Evolutionary conservation across 169 alveolate genomes (phyloP), one percentile per base, ranked within the genome.

Genomic region (Besnoitia besnoiti): DNA sequence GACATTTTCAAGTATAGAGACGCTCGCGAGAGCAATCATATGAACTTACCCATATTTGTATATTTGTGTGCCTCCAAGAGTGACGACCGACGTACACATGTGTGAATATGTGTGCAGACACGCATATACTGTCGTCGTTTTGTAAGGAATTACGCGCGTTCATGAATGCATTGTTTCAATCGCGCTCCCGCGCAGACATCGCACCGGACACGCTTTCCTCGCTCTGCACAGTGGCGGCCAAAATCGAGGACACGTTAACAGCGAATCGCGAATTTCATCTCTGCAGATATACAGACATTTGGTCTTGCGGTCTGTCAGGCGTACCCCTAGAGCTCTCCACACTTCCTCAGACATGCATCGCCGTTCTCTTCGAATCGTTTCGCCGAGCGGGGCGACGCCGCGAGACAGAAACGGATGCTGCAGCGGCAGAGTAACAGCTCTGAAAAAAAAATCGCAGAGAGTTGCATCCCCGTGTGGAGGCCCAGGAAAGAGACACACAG

Each of bases 241-340:
- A n/a, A n/a, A n/a, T n/a, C n/a, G n/a, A n/a, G n/a, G n/a, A n/a
- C n/a, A n/a, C n/a, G n/a, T n/a, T n/a, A n/a, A n/a, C n/a, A n/a
- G n/a, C n/a, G n/a, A n/a, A n/a, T n/a, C n/a, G n/a, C n/a, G n/a
- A n/a, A n/a, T n/a, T n/a, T n/a, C n/a, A n/a, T n/a, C n/a, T n/a
- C n/a, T 19, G 67, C n/a, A 55, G 33, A 55, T n/a, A 55, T n/a
- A 55, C 67, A 5, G 30, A 10, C 30, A 10, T 55, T 19, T 10
- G 4, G 27, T 55, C n/a, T 19, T n/a, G 67, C 4, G 30, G 67
- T 3, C 30, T 55, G 67, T n/a, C 67, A 3, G 67, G n/a, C 82
- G 82, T 73, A 73, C 82, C n/a, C 82, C 82, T 19, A 73, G n/a
- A 39, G 82, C 3, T n/a, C 82, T 73, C 82, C 82, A 73, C 3